Base-by-base conservation (phyloP, 1,284 basidiomycete genomes). In the Moniliella sp. region DNA sequence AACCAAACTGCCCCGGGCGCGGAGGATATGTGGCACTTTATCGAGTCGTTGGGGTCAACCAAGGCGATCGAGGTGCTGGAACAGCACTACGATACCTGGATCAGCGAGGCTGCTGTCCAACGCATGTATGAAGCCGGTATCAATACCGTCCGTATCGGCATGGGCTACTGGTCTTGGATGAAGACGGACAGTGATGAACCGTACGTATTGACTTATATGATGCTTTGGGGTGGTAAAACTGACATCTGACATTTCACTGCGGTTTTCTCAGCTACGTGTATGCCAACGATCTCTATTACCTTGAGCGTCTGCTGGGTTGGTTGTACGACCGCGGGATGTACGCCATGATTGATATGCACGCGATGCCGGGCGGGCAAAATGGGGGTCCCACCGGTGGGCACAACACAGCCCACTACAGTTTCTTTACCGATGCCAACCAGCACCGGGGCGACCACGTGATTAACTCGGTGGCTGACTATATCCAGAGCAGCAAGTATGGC, bases 271-370 rank as follows among this genome's bases (percentile, higher is more conserved):
- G n/a, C n/a, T 56, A 49, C 32, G 28, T 40, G 14, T 46, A 42
- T 27, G 33, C 46, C 4, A 39, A 39, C 11, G 48, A 53, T 30
- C 31, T 39, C 5, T 40, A 47, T 28, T 44, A 49, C 32, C 37
- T 57, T 27, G 35, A 46, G 29, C 43, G 45, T 39, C 39, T 48
- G 37, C 41, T 50, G 32, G 31, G 39, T 30, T 59, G 52, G 56
- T 44, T 49, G 48, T 54, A 62, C 42, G 37, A 39, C 12, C 54
- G 62, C 19, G 46, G 47, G 31, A 63, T 65, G 50, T 64, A 64
- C 38, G 56, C 59, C 25, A 42, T 63, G 37, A 47, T 65, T 29
- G 64, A 65, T 36, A 39, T 63, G 18, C 64, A 65, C 45, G 64
- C 61, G 16, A 45, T 65, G 32, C 64, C 64, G 11, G 64, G 64